Percentiles rank a stretch among this genome's conserved stretches.
These are phyloP conservation scores for Triticum timopheevii DNA, from an alignment of 176 grass and related monocot species.

Conservation along the genomic window DNA sequence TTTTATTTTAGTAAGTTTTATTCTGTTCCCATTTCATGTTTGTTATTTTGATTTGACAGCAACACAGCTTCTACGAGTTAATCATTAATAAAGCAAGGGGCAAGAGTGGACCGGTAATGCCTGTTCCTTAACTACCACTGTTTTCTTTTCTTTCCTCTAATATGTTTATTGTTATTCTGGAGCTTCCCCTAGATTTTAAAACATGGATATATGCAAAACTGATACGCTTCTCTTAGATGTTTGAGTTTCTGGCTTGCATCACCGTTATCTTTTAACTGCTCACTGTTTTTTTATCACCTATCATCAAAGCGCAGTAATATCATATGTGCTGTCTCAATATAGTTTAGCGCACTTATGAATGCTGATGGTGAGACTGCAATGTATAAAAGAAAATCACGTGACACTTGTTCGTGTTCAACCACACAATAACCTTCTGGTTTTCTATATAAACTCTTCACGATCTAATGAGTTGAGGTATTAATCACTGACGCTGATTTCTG, in stretches of 20 bases:
- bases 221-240: neutral
- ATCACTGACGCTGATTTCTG: neutral
- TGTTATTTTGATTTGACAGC: conserved; percentile 59
- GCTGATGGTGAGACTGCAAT: neutral
- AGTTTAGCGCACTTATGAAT: neutral
- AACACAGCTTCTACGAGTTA: conserved; percentile 99
- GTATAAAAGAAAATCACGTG: neutral
- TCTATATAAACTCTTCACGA: neutral
- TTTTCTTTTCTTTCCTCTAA: neutral
- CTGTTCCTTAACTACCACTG: neutral
- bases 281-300: neutral
- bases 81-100: conserved; percentile 99
- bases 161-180: neutral
- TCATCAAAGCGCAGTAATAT: neutral
- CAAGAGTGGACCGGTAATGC: conserved; percentile 98
- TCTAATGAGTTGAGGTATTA: neutral
- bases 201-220: neutral
- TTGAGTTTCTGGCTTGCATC: neutral
- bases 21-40: conserved; percentile 14
- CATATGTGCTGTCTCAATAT: neutral
- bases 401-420: neutral
- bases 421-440: neutral
- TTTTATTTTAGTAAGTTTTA: neutral
- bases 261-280: neutral
- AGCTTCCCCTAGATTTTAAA: neutral